Evolutionary conservation across 73 alveolate genomes (phyloP).

Genomic region (Paramecium caudatum): DNA sequence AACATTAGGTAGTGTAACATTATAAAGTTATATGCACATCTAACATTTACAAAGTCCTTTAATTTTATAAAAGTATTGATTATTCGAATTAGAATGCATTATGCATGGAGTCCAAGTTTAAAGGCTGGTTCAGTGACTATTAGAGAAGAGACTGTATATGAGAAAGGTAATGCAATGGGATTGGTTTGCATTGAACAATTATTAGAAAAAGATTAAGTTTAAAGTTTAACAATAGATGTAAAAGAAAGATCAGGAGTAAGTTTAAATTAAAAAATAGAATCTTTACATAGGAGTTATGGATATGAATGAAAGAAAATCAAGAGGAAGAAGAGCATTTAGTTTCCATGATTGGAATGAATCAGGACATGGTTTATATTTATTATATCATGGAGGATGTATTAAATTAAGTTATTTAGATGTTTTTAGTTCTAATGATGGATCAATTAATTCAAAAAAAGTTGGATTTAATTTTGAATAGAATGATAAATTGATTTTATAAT

Average conservation of each 20-base stretch:
- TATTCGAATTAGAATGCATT: background rate
- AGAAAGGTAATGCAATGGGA: slow-evolving; percentile 52
- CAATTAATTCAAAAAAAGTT: background rate
- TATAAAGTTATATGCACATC: slow-evolving; percentile 6
- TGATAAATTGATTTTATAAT: background rate
- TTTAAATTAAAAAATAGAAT: slow-evolving; percentile 1
- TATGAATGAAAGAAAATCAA: slow-evolving; percentile 43
- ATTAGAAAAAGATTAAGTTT: slow-evolving; percentile 46
- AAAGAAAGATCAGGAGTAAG: slow-evolving; percentile 62
- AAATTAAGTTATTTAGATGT: background rate
- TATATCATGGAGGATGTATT: slow-evolving; percentile 64
- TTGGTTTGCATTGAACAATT: slow-evolving; percentile 4
- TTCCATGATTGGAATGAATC: slow-evolving; percentile 68
- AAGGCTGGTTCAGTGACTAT: slow-evolving; percentile 32
- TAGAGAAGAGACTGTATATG: slow-evolving; percentile 40
- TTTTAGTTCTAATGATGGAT: slow-evolving; percentile 38
- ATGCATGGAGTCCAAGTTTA: slow-evolving; percentile 22
- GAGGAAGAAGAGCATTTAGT: slow-evolving; percentile 26
- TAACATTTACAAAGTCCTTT: slow-evolving; percentile 16
- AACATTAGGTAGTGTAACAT: slow-evolving; percentile 14
- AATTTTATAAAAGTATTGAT: background rate
- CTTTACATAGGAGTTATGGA: slow-evolving; percentile 53
- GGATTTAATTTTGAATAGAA: slow-evolving; percentile 24
- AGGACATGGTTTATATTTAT: slow-evolving; percentile 57
- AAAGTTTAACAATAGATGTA: slow-evolving; percentile 6